Conservation (phyloP, 768 basidiomycete species). For the Lactarius akahatsu region DNA sequence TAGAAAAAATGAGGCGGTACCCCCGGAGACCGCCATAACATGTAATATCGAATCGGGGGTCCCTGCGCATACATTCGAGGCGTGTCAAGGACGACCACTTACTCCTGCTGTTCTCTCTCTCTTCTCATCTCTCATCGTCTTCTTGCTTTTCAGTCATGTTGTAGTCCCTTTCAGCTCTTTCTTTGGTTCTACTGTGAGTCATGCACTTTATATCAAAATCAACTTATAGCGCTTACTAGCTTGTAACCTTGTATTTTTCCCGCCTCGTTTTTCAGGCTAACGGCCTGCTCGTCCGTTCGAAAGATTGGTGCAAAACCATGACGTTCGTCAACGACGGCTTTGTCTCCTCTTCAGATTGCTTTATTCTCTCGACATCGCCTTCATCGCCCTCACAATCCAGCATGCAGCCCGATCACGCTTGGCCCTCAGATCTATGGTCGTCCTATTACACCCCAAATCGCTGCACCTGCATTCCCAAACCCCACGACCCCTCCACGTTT, state of each 20-base stretch:
- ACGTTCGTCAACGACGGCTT: slow-evolving; percentile 21
- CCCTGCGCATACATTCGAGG: neutral
- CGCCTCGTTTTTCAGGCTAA: slow-evolving; percentile 11
- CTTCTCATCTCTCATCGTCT: neutral
- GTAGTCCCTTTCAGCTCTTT: slow-evolving; percentile 14
- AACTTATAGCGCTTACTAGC: neutral
- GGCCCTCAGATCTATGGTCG: slow-evolving; percentile 21
- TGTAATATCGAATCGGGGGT: neutral
- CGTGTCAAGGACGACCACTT: neutral
- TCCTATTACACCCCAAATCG: slow-evolving; percentile 25
- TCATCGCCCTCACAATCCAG: slow-evolving; percentile 14
- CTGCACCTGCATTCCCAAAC: slow-evolving; percentile 18
- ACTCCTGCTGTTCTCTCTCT: neutral
- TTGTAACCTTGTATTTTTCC: neutral
- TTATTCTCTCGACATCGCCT: slow-evolving; percentile 17
- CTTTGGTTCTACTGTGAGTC: slow-evolving; percentile 22
- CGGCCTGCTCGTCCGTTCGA: slow-evolving; percentile 22
- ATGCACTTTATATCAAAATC: neutral
- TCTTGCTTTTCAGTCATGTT: slow-evolving; percentile 23
- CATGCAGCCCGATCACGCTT: slow-evolving; percentile 19
- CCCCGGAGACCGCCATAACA: neutral
- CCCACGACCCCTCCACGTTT: slow-evolving; percentile 26
- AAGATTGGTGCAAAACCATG: slow-evolving; percentile 27
- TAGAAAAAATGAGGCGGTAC: neutral
- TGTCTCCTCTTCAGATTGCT: slow-evolving; percentile 1